Conservation (phyloP, 345 rosid genomes). For the Populus ilicifolia region DNA sequence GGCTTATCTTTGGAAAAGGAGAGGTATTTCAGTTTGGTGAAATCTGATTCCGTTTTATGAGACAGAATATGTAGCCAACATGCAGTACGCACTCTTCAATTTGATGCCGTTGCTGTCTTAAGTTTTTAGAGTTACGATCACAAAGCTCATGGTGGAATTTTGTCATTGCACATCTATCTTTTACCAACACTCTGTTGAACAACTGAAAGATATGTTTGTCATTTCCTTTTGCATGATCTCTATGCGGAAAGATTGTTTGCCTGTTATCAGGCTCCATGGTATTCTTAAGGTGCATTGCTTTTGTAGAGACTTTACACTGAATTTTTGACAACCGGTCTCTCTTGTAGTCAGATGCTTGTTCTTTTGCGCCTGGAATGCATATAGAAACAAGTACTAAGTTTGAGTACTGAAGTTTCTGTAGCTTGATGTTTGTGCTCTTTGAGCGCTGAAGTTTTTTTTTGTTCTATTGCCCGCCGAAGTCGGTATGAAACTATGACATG, state of each 20-base stretch:
- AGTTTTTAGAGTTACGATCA: background rate
- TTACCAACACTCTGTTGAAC: background rate
- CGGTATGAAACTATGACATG: background rate
- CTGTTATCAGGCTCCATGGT: background rate
- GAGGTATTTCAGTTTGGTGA: constrained; percentile 48
- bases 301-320: background rate
- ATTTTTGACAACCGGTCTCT: background rate
- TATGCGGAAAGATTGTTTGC: background rate
- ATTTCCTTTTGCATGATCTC: background rate
- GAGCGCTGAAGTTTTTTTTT: background rate
- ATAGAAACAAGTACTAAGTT: background rate
- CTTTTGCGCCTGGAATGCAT: background rate
- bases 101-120: background rate
- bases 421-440: background rate
- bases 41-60: background rate
- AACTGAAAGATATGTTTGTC: background rate
- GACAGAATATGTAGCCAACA: background rate
- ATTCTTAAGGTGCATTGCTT: background rate
- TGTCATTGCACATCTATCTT: background rate
- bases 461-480: background rate
- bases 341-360: background rate
- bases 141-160: background rate
- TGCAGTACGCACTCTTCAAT: background rate
- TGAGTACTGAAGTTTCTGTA: background rate
- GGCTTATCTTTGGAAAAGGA: constrained; percentile 86